These are phyloP conservation scores for Deuterostichococcus epilithicus DNA, from an alignment of 139 green algal genomes.

Conservation along the genomic window DNA sequence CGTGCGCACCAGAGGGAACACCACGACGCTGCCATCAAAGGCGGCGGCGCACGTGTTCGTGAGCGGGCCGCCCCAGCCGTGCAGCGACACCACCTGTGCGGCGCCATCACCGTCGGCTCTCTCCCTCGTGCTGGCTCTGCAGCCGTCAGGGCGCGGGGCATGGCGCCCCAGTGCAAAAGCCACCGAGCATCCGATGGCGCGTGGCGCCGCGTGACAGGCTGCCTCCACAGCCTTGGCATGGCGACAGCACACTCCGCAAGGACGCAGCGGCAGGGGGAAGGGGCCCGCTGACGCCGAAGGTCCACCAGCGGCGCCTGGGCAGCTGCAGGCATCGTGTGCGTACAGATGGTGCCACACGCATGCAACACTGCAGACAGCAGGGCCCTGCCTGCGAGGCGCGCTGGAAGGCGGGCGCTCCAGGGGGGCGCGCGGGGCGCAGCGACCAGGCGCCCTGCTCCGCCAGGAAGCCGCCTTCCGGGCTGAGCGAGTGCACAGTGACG, in stretches of 20 bases:
- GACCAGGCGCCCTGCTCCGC: background rate
- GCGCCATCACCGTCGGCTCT: too few relatives aligned
- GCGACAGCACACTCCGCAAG: too few relatives aligned
- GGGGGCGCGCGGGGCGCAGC: background rate
- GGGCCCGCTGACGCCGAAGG: background rate
- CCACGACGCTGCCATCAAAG: conserved; percentile 23
- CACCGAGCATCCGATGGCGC: too few relatives aligned
- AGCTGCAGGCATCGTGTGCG: background rate
- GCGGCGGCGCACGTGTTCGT: conserved; percentile 28
- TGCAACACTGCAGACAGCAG: background rate
- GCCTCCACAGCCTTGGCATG: too few relatives aligned
- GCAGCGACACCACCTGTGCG: conserved; percentile 47
- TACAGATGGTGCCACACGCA: background rate
- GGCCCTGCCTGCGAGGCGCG: conserved; percentile 9
- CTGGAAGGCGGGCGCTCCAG: background rate
- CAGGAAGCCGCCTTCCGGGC: conserved; percentile 35
- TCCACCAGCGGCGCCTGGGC: conserved; percentile 1
- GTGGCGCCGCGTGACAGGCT: too few relatives aligned
- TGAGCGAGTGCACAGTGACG: conserved; percentile 42
- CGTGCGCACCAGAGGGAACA: conserved; percentile 22
- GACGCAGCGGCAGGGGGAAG: too few relatives aligned
- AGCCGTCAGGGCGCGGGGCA: too few relatives aligned
- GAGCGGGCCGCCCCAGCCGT: conserved; percentile 50
- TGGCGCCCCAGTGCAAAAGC: too few relatives aligned
- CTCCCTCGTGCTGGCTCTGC: too few relatives aligned